Conservation (phyloP, 345 rosid genomes). For the Gossypium anomalum region DNA sequence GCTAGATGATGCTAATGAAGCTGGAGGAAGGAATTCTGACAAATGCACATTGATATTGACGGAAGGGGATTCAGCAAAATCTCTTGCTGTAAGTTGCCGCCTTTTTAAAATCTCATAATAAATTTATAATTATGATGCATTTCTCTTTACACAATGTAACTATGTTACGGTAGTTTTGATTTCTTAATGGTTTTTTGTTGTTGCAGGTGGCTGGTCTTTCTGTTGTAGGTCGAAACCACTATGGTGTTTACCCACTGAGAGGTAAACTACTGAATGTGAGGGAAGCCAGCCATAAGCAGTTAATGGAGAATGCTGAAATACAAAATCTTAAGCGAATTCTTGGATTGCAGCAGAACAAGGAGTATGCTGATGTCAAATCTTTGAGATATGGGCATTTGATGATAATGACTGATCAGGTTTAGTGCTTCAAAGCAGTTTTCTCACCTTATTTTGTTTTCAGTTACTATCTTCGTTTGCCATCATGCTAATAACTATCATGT, state of each 20-base stretch:
- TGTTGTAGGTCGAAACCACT: conserved; percentile 54
- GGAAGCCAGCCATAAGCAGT: conserved; percentile 82
- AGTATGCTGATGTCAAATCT: conserved; percentile 66
- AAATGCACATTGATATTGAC: conserved; percentile 87
- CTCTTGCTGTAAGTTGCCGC: conserved; percentile 70
- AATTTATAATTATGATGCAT: background rate
- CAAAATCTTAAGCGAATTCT: conserved; percentile 85
- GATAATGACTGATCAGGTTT: conserved; percentile 99
- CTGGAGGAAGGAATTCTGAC: conserved; percentile 76
- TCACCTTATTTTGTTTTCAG: background rate
- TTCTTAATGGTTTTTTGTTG: conserved; percentile 14
- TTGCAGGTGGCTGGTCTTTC: conserved; percentile 74
- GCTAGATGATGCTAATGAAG: conserved; percentile 88
- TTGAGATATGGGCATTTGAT: conserved; percentile 96
- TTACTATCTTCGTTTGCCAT: background rate
- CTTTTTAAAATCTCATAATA: background rate
- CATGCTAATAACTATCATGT: background rate
- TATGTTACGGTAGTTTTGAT: background rate
- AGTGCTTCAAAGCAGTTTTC: background rate
- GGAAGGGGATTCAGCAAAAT: conserved; percentile 98
- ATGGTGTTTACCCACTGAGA: conserved; percentile 89
- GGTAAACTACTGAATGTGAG: conserved; percentile 93
- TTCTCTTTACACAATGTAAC: background rate
- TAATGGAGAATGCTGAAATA: conserved; percentile 82
- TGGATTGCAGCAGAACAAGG: conserved; percentile 78